These are phyloP conservation scores for Arthrobotrys megalospora DNA, from an alignment of 2,329 filamentous ascomycete species.

Conservation along the genomic window DNA sequence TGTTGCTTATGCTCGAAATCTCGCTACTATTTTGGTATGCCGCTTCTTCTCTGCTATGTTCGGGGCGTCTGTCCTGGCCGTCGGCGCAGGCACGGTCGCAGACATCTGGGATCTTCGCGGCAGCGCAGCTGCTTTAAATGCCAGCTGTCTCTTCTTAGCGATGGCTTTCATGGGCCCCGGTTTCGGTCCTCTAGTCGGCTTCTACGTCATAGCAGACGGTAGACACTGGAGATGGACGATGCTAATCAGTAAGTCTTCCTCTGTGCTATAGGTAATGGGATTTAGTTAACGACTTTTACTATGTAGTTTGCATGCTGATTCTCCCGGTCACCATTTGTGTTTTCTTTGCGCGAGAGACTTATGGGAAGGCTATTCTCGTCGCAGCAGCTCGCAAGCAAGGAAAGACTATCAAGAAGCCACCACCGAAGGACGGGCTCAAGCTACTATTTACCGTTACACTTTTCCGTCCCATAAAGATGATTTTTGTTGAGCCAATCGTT, in stretches of 20 bases:
- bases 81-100: conserved; percentile 71
- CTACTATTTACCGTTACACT: conserved; percentile 78
- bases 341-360: conserved; percentile 72
- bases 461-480: conserved; percentile 80
- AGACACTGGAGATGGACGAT: conserved; percentile 58
- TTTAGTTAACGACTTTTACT: background rate
- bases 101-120: conserved; percentile 68
- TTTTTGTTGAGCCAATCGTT: conserved; percentile 81
- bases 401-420: conserved; percentile 39
- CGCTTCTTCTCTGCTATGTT: conserved; percentile 68
- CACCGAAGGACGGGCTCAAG: conserved; percentile 69
- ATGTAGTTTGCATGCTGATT: conserved; percentile 59
- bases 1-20: conserved; percentile 63
- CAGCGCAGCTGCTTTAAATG: conserved; percentile 23
- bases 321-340: conserved; percentile 28
- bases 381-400: conserved; percentile 62
- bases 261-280: background rate
- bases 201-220: conserved; percentile 48
- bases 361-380: conserved; percentile 73
- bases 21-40: conserved; percentile 65
- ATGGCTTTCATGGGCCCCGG: conserved; percentile 60
- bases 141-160: conserved; percentile 50
- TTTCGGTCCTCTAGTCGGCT: conserved; percentile 53
- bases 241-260: conserved; percentile 40
- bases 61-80: conserved; percentile 69